Base-by-base conservation (phyloP, 2,329 filamentous ascomycete species). In the Bimuria novae-zelandiae region DNA sequence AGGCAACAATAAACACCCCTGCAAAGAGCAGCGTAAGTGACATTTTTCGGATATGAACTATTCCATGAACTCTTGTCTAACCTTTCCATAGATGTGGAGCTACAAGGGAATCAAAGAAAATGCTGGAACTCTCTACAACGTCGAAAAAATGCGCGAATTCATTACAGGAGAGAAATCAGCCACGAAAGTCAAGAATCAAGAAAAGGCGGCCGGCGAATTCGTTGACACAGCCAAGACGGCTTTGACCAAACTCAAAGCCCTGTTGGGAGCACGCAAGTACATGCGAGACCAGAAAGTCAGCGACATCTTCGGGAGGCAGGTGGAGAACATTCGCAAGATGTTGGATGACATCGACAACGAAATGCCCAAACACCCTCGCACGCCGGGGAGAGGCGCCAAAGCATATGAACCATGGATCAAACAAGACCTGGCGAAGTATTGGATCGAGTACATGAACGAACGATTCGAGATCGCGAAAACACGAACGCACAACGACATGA, bases 1-100 rank as follows among this genome's bases (percentile, higher is more conserved):
- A 52, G 23, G 37, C 43, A 30, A 11, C 43, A 27, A 42, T 52
- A 21, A 52, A 52, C 21, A 43, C 50, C 14, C 50, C 50, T 35
- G 50, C 50, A 42, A 52, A 52, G 29, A 36, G 25, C 29, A 48
- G 48, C 19, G 43, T 52, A 36, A 52, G 50, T 45, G n/a, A 7
- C 7, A 17, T 21, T 27, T 7, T 39, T n/a, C n/a, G 25, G 17
- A 23, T 36, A 17, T 43, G 19, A 23, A 35, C 8, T 43, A 37
- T n/a, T n/a, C n/a, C n/a, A n/a, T n/a, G 7, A n/a, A 10, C 14
- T 17, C 4, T 21, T 37, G 37, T 25, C 39, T 51, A n/a, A 51
- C 39, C 16, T 44, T 36, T 7, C 37, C 27, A 12, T n/a, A 52
- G 50, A 52, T 52, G 43, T 52, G 43, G 50, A 41, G 25, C 14